These are phyloP conservation scores for Tulasnella sp. DNA, from an alignment of 768 basidiomycete species.

Conservation along the genomic window DNA sequence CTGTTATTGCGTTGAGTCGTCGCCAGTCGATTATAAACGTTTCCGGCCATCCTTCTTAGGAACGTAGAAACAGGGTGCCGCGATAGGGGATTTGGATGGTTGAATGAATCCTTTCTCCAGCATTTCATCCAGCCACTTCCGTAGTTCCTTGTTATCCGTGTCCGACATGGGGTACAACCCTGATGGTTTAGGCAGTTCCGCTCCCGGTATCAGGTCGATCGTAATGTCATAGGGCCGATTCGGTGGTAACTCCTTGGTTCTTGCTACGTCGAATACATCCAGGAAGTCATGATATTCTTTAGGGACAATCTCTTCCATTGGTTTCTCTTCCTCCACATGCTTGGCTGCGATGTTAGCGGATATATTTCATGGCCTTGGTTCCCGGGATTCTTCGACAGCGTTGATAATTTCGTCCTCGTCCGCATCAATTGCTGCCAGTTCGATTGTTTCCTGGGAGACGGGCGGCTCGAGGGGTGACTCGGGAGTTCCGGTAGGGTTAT, in stretches of 20 bases:
- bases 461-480: too few species aligned
- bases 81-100: conserved; percentile 34
- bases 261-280: conserved; percentile 36
- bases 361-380: not conserved
- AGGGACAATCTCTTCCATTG: conserved; percentile 32
- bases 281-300: conserved; percentile 38
- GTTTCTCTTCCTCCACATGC: not conserved
- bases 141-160: conserved; percentile 39
- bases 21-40: not conserved
- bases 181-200: conserved; percentile 34
- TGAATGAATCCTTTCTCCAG: conserved; percentile 42
- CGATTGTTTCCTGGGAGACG: too few species aligned
- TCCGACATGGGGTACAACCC: conserved; percentile 41
- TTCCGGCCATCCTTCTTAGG: conserved; percentile 28
- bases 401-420: not conserved
- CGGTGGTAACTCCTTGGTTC: conserved; percentile 38
- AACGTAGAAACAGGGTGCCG: conserved; percentile 24
- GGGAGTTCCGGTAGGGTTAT: too few species aligned
- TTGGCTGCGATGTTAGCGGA: not conserved
- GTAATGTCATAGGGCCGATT: conserved; percentile 42
- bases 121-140: conserved; percentile 41
- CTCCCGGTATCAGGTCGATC: conserved; percentile 40
- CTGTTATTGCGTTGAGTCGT: not conserved
- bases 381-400: not conserved
- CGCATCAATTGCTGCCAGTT: too few species aligned